phyloP scores from a whole-genome alignment of 352 stramenopile species.

The Pythium dissotocum region DNA sequence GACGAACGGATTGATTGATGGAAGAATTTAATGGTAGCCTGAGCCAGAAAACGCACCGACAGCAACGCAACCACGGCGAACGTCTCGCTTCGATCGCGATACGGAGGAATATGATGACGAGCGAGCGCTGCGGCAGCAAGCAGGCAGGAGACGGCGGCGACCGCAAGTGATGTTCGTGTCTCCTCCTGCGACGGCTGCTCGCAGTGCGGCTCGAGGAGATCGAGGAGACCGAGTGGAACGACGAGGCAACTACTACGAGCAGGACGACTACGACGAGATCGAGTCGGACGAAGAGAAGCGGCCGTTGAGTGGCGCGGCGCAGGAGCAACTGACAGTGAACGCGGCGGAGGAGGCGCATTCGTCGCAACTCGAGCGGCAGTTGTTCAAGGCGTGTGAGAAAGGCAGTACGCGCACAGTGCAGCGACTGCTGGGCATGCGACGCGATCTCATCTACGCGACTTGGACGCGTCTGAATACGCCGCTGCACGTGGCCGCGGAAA shows the following conservation, averaged over 20 bases:
- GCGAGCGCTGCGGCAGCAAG: background rate
- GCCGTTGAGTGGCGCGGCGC: background rate
- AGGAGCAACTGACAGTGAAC: slow-evolving; percentile 5
- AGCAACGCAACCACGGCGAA: background rate
- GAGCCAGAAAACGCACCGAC: background rate
- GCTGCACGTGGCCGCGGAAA: slow-evolving; percentile 21
- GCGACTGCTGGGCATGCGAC: slow-evolving; percentile 12
- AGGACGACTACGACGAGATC: slow-evolving; percentile 1
- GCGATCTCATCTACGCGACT: slow-evolving; percentile 19
- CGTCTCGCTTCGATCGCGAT: slow-evolving; percentile 2
- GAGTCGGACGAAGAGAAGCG: slow-evolving; percentile 17
- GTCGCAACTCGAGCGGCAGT: slow-evolving; percentile 18
- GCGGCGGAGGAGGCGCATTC: slow-evolving; percentile 4
- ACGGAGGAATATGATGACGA: background rate
- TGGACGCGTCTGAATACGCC: slow-evolving; percentile 18
- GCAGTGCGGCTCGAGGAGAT: background rate
- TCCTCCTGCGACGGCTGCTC: background rate
- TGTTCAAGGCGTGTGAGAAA: slow-evolving; percentile 10
- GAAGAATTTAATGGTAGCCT: background rate
- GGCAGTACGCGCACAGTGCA: slow-evolving; percentile 6
- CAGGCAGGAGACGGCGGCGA: slow-evolving; percentile 1
- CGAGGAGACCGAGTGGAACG: background rate
- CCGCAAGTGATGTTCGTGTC: slow-evolving; percentile 18
- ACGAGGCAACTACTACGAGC: background rate
- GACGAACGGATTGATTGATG: background rate